phyloP scores from a whole-genome alignment of 305 asterid species.

The Striga hermonthica region DNA sequence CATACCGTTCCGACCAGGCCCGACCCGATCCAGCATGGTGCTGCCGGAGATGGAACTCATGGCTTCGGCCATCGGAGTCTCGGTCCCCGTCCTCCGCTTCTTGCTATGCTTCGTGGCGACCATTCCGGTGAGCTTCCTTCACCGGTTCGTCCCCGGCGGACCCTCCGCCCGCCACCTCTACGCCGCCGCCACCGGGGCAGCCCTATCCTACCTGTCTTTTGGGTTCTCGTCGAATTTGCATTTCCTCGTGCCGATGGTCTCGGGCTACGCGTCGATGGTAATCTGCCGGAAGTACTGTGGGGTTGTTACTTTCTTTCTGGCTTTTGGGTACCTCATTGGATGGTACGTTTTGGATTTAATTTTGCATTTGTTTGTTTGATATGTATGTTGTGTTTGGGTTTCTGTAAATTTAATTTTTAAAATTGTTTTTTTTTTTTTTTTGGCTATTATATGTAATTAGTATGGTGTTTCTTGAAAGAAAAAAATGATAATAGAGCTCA shows the following conservation, averaged over 20 bases:
- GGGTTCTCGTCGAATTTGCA: slow-evolving; percentile 94
- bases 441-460: background rate
- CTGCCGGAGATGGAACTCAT: slow-evolving; percentile 80
- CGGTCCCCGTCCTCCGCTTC: slow-evolving; percentile 89
- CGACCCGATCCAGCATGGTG: slow-evolving; percentile 41
- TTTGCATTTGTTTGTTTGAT: slow-evolving; percentile 3
- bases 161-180: slow-evolving; percentile 70
- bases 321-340: slow-evolving; percentile 95
- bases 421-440: background rate
- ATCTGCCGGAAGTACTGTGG: slow-evolving; percentile 67
- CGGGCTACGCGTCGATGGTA: slow-evolving; percentile 85
- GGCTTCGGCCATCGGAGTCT: slow-evolving; percentile 90
- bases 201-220: slow-evolving; percentile 69
- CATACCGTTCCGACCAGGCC: background rate
- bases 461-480: background rate
- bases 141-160: slow-evolving; percentile 78
- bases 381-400: background rate
- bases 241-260: slow-evolving; percentile 76
- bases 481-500: background rate
- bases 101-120: slow-evolving; percentile 78
- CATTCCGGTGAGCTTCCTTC: slow-evolving; percentile 79
- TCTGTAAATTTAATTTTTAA: background rate
- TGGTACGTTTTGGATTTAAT: slow-evolving; percentile 45
- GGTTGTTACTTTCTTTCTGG: slow-evolving; percentile 61
- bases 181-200: slow-evolving; percentile 76